A percentile compares a stretch with the other conserved stretches of the same genome.
phyloP scores from a whole-genome alignment of 345 rosid genomes.

The Rubroshorea leprosula region DNA sequence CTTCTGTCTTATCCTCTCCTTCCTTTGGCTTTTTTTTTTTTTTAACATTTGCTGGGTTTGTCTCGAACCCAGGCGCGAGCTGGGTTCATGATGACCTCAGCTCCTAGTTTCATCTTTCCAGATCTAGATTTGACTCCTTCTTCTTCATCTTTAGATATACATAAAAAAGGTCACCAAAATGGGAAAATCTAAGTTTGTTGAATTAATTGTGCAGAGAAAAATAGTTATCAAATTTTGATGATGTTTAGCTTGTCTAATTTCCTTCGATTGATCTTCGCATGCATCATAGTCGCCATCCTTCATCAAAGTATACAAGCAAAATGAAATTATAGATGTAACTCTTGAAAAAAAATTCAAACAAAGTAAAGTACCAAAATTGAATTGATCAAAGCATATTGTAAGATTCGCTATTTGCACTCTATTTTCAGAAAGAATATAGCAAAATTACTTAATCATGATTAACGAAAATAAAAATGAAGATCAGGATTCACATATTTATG shows the following conservation, averaged over 20 bases:
- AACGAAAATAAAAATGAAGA: no score
- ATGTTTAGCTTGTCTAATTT: constrained; percentile 65
- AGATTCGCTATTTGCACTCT: background rate
- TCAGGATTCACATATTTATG: background rate
- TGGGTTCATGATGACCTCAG: no score
- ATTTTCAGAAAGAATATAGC: background rate
- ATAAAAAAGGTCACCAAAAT: constrained; percentile 2
- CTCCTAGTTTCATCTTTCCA: no score
- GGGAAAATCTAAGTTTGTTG: background rate
- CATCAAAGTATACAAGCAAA: background rate
- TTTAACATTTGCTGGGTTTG: no score
- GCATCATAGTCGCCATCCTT: constrained; percentile 92
- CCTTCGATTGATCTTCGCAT: constrained; percentile 73
- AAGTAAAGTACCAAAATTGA: no score
- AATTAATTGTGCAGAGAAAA: background rate
- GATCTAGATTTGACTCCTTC: no score
- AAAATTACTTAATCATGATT: background rate
- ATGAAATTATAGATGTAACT: constrained; percentile 2
- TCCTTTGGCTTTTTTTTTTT: no score
- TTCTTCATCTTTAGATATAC: no score
- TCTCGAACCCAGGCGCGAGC: no score
- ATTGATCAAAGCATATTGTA: no score
- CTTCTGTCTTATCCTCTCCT: no score
- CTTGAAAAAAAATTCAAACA: background rate
- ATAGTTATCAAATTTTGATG: constrained; percentile 61